These are phyloP conservation scores for Pisolithus albus DNA, from an alignment of 768 basidiomycete genomes.

Conservation along the genomic window DNA sequence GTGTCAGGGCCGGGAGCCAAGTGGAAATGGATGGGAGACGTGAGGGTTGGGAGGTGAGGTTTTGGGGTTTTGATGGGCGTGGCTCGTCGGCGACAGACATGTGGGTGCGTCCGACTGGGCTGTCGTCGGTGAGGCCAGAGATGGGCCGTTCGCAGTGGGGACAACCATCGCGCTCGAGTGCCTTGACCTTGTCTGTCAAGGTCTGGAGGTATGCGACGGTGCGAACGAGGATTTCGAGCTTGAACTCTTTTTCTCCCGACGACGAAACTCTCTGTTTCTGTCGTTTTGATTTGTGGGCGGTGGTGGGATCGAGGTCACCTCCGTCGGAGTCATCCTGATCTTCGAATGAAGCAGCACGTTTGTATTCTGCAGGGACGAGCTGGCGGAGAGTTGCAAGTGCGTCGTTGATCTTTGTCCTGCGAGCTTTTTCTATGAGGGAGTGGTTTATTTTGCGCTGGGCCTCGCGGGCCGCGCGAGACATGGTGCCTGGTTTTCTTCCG, in stretches of 20 bases:
- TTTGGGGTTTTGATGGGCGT: constrained; percentile 6
- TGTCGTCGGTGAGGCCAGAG: constrained; percentile 5
- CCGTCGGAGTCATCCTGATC: constrained; percentile 31
- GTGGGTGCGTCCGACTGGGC: neutral
- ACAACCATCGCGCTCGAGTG: constrained; percentile 31
- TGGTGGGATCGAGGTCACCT: constrained; percentile 22
- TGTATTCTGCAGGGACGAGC: constrained; percentile 64
- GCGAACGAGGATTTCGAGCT: constrained; percentile 81
- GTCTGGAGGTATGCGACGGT: constrained; percentile 76
- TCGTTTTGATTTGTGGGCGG: constrained; percentile 8
- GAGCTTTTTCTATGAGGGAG: constrained; percentile 88
- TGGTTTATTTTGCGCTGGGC: constrained; percentile 89
- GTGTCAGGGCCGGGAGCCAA: constrained; percentile 45
- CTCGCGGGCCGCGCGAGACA: constrained; percentile 76
- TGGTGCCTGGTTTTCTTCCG: constrained; percentile 61
- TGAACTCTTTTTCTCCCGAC: constrained; percentile 79
- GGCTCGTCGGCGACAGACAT: neutral
- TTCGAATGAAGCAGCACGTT: constrained; percentile 14
- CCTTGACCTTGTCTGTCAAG: constrained; percentile 48
- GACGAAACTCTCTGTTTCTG: constrained; percentile 22
- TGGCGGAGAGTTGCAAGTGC: constrained; percentile 70
- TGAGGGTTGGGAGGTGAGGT: constrained; percentile 8
- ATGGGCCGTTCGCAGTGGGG: constrained; percentile 18
- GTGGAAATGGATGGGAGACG: constrained; percentile 64
- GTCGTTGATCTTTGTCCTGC: constrained; percentile 94